These are phyloP conservation scores for Camelina neglecta DNA, from an alignment of 345 rosid genomes.

Conservation along the genomic window DNA sequence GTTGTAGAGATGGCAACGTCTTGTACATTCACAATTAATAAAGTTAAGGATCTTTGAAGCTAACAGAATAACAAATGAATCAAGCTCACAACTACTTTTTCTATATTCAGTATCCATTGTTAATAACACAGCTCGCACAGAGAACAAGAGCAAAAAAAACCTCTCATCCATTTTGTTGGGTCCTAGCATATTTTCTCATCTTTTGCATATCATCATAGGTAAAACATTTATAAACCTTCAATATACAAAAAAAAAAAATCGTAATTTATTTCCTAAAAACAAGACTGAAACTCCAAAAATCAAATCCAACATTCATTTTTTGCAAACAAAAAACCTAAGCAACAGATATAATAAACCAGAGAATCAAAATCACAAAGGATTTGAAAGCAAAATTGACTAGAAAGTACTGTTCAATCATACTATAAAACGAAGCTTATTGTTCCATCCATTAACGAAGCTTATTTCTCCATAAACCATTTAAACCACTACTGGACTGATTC, in stretches of 20 bases:
- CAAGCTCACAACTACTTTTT: no score
- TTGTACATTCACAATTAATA: no score
- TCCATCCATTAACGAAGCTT: neutral
- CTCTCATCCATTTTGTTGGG: neutral
- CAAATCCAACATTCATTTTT: no score
- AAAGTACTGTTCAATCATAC: no score
- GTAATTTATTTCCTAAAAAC: neutral
- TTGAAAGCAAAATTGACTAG: conserved; percentile 6
- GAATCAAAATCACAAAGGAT: no score
- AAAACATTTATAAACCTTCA: neutral
- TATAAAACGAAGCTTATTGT: neutral
- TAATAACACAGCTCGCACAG: neutral
- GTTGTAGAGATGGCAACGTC: conserved; percentile 8
- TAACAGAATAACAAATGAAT: no score
- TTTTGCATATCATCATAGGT: neutral
- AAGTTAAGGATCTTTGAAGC: no score
- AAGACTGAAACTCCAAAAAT: neutral
- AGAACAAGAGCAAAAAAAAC: neutral
- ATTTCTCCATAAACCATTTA: neutral
- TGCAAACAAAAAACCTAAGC: no score
- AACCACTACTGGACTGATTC: neutral
- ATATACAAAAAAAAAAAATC: neutral
- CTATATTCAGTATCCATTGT: neutral
- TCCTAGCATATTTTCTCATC: neutral
- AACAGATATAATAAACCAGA: no score